phyloP scores from a whole-genome alignment of 495 filamentous ascomycete genomes.

The Xylaria intraflava region DNA sequence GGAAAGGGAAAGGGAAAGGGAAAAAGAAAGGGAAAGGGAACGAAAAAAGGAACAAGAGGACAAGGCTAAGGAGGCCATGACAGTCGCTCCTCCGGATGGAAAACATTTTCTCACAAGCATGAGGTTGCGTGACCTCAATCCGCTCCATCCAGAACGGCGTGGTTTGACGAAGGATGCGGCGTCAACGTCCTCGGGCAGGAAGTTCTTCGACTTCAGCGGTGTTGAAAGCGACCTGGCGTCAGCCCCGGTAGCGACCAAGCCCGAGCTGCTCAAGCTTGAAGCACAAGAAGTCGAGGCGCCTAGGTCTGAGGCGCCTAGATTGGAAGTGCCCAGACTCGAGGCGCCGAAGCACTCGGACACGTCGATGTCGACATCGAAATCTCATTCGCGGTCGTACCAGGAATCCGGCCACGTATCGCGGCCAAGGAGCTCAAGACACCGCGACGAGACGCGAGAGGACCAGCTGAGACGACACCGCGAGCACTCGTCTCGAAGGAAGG shows the following conservation, averaged over 20 bases:
- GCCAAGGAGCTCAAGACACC: conserved; percentile 7
- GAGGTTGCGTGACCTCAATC: conserved; percentile 30
- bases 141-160: conserved; percentile 19
- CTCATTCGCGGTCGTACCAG: conserved; percentile 1
- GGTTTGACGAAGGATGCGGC: conserved; percentile 18
- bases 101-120: conserved; percentile 26
- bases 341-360: conserved; percentile 34
- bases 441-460: neutral
- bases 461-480: neutral
- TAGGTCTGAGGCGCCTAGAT: conserved; percentile 6
- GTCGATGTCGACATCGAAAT: conserved; percentile 10
- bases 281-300: neutral
- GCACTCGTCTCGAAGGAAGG: neutral
- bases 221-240: conserved; percentile 29
- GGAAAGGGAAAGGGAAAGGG: conserved; percentile 11
- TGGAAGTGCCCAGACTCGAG: conserved; percentile 15
- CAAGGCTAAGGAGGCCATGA: conserved; percentile 23
- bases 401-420: conserved; percentile 12
- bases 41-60: conserved; percentile 11
- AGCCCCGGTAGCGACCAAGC: conserved; percentile 12
- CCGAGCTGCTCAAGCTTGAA: conserved; percentile 14
- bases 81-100: conserved; percentile 9
- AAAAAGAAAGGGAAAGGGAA: conserved; percentile 10
- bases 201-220: conserved; percentile 36
- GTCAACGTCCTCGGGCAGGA: conserved; percentile 28